Evolutionary conservation across 805 yeast species (phyloP), one percentile per base, ranked within the genome.

Genomic region (Ogataea saltuana): DNA sequence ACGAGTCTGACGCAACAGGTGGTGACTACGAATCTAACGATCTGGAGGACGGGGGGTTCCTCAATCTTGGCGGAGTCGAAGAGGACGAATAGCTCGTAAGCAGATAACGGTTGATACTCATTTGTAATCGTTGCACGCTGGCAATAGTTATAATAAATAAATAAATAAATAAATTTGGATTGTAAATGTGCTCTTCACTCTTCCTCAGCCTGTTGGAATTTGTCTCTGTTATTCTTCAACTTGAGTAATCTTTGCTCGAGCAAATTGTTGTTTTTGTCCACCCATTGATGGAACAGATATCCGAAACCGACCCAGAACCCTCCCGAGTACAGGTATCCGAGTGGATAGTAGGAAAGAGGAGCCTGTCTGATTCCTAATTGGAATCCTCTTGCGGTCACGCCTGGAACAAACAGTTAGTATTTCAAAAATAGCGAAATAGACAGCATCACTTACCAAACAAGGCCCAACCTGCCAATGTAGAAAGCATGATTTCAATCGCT

Each of bases 231-330:
- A 32, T 64, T 67, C 28, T 64, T 55, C 34, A 72, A 57, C 26
- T 65, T 63, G 16, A 58, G 54, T 23, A 70, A 53, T 54, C 76
- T 64, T 29, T 54, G 49, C 13, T 69, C 71, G 23, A 71, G 51
- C 23, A 72, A 50, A 22, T 51, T 51, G 42, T 71, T 70, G 46
- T 70, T 71, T 12, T 56, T 56, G 21, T 69, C 72, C 32, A 62
- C 68, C 62, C 70, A 59, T 31, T 56, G 42, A 46, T 68, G 64
- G 50, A 68, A 70, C 3, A 47, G 48, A 45, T 70, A 70, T 0
- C 77, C 77, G 23, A 71, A 40, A 2, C 65, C 73, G 4, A 68
- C 63, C 70, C 75, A 71, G 44, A 68, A 58, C 5, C 65, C 72
- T n/a, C 70, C 76, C 13, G 75, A 71, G 44, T 62, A 65, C 4